Base-by-base conservation (phyloP, 2,329 filamentous ascomycete species). In the Bipolaris gigantea region DNA sequence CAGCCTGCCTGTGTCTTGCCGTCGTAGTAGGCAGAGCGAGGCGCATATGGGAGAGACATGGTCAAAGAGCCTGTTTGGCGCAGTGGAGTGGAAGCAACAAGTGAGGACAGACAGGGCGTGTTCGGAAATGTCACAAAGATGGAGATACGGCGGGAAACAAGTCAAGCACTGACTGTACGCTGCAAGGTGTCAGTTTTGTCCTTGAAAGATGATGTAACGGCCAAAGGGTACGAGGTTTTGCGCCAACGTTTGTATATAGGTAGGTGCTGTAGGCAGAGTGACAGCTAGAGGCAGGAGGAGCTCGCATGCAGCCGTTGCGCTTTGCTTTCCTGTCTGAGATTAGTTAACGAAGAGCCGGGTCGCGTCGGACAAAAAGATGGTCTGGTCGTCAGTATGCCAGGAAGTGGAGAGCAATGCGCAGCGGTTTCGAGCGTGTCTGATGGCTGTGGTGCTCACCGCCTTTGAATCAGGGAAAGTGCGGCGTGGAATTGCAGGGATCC, bases 1-100 rank as follows among this genome's bases (percentile, higher is more conserved):
- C 78, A 80, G 44, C 85, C 82, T 23, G 80, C 76, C 67, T 90
- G 89, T 40, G 81, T 76, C 70, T 83, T 81, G 73, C 91, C 91
- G 61, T 86, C 83, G 78, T 91, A 90, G 76, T 89, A 94, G 60
- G 91, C 86, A 70, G 89, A 83, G 60, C 85, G 82, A 39, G 78
- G 71, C 42, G 80, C 66, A 63, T 83, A 81, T 71, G 78, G 69
- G 54, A 71, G 70, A 52, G 68, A 64, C 65, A 72, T 73, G 58
- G 44, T 55, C 50, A 55, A 25, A 32, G 30, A 47, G 35, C n/a
- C 32, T 39, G 32, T 30, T 43, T 30, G 50, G 50, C 21, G 50
- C 50, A 48, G 30, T 32, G 43, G 50, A 19, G 27, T 30, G 10
- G 2, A 18, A 33, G 47, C 23, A 18, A 21, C 8, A 18, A 27